phyloP scores from a whole-genome alignment of 2,329 filamentous ascomycete genomes.

The Fusarium succisae region DNA sequence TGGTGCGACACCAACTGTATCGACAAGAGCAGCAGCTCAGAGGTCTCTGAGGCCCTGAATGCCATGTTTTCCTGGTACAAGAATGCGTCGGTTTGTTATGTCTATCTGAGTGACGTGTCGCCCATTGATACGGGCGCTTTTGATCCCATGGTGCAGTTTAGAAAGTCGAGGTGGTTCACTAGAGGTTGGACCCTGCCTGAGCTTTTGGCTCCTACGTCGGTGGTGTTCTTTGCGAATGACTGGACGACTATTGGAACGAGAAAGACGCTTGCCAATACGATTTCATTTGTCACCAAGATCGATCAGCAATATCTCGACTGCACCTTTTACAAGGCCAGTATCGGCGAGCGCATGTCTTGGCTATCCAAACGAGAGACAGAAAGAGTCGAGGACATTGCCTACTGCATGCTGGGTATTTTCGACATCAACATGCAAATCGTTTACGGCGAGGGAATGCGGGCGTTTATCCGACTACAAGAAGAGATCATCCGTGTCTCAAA shows the following conservation, averaged over 20 bases:
- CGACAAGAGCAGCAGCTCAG: slow-evolving; percentile 26
- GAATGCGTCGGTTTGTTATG: slow-evolving; percentile 16
- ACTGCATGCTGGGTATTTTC: slow-evolving; percentile 22
- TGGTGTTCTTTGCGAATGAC: slow-evolving; percentile 21
- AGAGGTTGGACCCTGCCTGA: slow-evolving; percentile 21
- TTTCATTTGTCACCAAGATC: slow-evolving; percentile 17
- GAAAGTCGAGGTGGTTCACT: slow-evolving; percentile 13
- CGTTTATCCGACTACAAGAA: slow-evolving; percentile 12
- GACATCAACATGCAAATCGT: slow-evolving; percentile 27
- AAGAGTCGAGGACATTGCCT: slow-evolving; percentile 12
- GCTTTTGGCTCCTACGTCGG: slow-evolving; percentile 7
- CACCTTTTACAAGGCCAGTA: slow-evolving; percentile 18
- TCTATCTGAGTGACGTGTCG: neutral
- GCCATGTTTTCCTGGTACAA: slow-evolving; percentile 27
- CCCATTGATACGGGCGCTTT: slow-evolving; percentile 9
- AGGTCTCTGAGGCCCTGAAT: slow-evolving; percentile 17
- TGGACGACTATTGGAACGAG: slow-evolving; percentile 17
- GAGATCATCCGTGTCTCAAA: slow-evolving; percentile 23
- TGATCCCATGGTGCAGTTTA: slow-evolving; percentile 12
- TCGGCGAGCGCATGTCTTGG: slow-evolving; percentile 23
- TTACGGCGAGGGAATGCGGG: slow-evolving; percentile 16
- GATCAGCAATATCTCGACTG: slow-evolving; percentile 23
- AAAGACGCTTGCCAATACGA: slow-evolving; percentile 13
- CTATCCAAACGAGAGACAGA: slow-evolving; percentile 7
- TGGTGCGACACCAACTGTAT: slow-evolving; percentile 31